phyloP scores from a whole-genome alignment of 345 rosid genomes.

The Isatis tinctoria region DNA sequence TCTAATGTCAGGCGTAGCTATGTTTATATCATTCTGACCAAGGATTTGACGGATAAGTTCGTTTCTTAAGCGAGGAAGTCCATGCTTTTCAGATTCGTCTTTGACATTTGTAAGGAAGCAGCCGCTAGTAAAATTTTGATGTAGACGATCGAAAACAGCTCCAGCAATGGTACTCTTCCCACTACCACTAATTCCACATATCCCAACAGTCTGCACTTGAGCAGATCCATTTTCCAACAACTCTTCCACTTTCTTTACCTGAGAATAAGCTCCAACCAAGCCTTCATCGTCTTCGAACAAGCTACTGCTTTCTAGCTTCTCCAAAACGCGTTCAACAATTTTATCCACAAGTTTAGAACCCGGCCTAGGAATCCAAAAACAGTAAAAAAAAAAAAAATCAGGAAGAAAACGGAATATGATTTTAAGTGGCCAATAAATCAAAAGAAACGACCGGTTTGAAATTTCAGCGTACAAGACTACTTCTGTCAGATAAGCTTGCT shows the following conservation, averaged over 20 bases:
- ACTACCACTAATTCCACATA: constrained; percentile 39
- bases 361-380: neutral
- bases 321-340: constrained; percentile 1
- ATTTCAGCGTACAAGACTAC: too few relatives aligned
- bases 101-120: constrained; percentile 38
- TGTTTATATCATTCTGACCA: neutral
- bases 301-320: neutral
- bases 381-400: too few relatives aligned
- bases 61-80: neutral
- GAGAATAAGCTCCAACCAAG: constrained; percentile 27
- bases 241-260: neutral
- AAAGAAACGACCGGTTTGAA: too few relatives aligned
- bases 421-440: too few relatives aligned
- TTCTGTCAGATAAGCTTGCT: too few relatives aligned
- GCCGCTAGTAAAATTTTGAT: constrained; percentile 24
- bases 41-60: neutral
- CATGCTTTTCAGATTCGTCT: constrained; percentile 5
- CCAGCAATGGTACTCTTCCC: constrained; percentile 46
- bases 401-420: too few relatives aligned
- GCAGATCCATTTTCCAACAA: neutral
- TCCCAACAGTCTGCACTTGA: constrained; percentile 30
- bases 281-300: neutral
- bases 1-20: neutral
- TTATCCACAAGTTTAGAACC: constrained; percentile 11
- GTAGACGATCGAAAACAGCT: constrained; percentile 24